A percentile compares a stretch with the other conserved stretches of the same genome.
Conservation (phyloP, 1,139 yeast species). For the Yamadazyma epiphylla region DNA sequence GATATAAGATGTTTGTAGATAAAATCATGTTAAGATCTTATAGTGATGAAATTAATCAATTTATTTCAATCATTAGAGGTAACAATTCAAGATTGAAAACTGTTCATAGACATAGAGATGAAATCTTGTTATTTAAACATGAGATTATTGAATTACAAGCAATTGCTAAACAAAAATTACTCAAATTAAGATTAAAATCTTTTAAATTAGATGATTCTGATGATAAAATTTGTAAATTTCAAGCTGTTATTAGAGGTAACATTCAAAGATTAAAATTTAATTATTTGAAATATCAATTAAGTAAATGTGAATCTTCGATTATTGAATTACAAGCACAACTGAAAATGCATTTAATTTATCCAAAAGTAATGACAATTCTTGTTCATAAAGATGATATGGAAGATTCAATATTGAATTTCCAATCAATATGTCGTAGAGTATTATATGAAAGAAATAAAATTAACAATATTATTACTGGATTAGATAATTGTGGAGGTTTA, state of each 20-base stretch:
- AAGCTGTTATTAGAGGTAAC: conserved; percentile 27
- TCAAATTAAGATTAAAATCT: conserved; percentile 9
- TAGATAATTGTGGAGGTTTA: conserved; percentile 15
- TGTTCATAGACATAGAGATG: conserved; percentile 38
- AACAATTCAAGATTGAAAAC: conserved; percentile 29
- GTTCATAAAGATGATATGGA: conserved; percentile 21
- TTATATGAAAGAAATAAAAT: conserved; percentile 20
- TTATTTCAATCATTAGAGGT: conserved; percentile 41
- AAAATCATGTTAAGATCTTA: conserved; percentile 56
- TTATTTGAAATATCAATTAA: conserved; percentile 8
- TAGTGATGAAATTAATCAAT: conserved; percentile 38
- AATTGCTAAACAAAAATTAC: conserved; percentile 24
- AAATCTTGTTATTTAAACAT: conserved; percentile 21
- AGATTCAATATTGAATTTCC: conserved; percentile 24
- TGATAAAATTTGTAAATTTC: conserved; percentile 15
- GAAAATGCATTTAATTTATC: conserved; percentile 23
- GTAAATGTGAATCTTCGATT: conserved; percentile 8
- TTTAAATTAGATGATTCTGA: conserved; percentile 12
- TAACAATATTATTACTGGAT: conserved; percentile 9
- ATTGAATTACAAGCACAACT: conserved; percentile 25
- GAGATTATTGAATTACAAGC: conserved; percentile 38
- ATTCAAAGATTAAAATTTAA: conserved; percentile 13
- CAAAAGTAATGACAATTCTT: conserved; percentile 20
- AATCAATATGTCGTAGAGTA: conserved; percentile 29
- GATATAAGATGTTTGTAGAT: conserved; percentile 62